Evolutionary conservation across 169 alveolate species (phyloP), one percentile per base, ranked within the genome.

Genomic region (Eimeria sp.): DNA sequence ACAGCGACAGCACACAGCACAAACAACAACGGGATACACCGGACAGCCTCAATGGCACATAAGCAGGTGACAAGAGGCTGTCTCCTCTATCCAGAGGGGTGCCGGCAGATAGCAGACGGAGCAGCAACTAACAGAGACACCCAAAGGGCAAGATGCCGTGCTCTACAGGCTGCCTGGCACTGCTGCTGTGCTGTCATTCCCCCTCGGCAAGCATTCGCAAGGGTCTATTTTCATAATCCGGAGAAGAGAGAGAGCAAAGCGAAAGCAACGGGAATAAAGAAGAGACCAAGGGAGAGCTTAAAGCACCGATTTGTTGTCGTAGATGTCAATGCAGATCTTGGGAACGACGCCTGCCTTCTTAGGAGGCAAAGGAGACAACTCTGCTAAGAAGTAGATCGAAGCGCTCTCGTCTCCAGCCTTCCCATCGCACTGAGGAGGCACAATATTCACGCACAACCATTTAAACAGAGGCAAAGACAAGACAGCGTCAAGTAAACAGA

Each of bases 281-380:
- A 54, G 63, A 54, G 6, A 54, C 11, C 63, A 54, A 54, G 18
- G 11, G 18, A 1, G 11, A 54, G 18, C 11, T 16, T 54, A 54
- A 61, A 61, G 16, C 89, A 91, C 95, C 75, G 76, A 83, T 57
- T 91, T 91, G 63, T 89, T 58, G 65, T 95, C 97, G 86, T 87
- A 95, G 57, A 95, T 49, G 70, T 95, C 97, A 3, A 95, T 76
- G 30, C 43, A 27, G 13, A 95, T 58, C 51, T 87, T 95, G 30
- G 95, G 97, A 27, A 43, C 43, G 13, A 30, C 83, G 10, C 95
- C 95, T 9, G 82, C 54, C 78, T 76, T 89, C 45, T 67, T 61
- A 65, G 97, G 83, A 4, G 97, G 97, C 49, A 95, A 6, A 7
- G 97, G 49, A 7, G 72, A 43, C 54, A 95, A 58, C 47, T 65